Conservation (phyloP, 2,329 filamentous ascomycete genomes). For the Cladosporium sp. region DNA sequence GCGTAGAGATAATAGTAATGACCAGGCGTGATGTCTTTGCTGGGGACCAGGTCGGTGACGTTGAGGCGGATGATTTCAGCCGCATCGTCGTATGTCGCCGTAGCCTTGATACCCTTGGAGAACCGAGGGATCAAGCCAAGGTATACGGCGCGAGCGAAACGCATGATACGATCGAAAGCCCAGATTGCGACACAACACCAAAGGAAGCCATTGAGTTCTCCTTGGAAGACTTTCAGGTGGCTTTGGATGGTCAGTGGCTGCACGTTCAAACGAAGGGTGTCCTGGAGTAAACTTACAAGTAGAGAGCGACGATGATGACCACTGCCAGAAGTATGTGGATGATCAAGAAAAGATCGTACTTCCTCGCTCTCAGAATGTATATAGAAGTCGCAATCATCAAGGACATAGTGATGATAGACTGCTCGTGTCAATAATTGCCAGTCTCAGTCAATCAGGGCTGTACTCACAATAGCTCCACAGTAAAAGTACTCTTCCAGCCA, state of each 20-base stretch:
- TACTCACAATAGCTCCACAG: conserved; percentile 45
- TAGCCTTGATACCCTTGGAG: conserved; percentile 28
- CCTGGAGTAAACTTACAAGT: conserved; percentile 42
- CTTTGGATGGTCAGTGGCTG: conserved; percentile 26
- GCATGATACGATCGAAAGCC: conserved; percentile 46
- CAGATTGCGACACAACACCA: conserved; percentile 50
- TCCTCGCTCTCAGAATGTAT: conserved; percentile 48
- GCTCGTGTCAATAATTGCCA: background rate
- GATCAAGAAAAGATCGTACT: conserved; percentile 51
- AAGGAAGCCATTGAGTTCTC: conserved; percentile 47
- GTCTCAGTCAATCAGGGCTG: background rate
- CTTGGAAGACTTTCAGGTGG: conserved; percentile 51
- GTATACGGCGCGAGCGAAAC: conserved; percentile 41
- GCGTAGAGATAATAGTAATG: conserved; percentile 51
- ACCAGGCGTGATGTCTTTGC: conserved; percentile 39
- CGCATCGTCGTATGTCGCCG: conserved; percentile 40
- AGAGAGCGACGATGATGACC: conserved; percentile 48
- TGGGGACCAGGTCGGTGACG: conserved; percentile 34
- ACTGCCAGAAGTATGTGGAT: conserved; percentile 52
- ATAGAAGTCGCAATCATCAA: conserved; percentile 46
- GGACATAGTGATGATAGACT: conserved; percentile 42
- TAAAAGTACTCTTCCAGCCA: conserved; percentile 48
- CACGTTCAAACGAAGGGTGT: conserved; percentile 13
- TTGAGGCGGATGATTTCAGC: conserved; percentile 48
- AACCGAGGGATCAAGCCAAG: conserved; percentile 38